phyloP scores from a whole-genome alignment of 495 filamentous ascomycete species.

The Talaromyces stipitatus region DNA sequence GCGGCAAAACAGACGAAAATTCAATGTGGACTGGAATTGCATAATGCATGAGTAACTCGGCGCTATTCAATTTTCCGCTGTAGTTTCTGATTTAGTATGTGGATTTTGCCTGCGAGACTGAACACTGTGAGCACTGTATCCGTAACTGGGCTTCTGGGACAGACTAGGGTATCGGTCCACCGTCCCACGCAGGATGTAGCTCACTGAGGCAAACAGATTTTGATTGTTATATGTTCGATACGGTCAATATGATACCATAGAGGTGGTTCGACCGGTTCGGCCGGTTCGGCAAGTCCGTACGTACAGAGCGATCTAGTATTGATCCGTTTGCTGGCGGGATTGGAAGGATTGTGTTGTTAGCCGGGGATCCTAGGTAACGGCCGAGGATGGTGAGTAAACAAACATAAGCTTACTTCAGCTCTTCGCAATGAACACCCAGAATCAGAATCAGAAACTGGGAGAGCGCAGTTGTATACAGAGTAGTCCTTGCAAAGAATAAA shows the following conservation, averaged over 20 bases:
- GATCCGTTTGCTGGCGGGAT: background rate
- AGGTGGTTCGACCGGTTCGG: background rate
- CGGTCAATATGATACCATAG: too few relatives aligned
- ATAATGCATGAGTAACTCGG: background rate
- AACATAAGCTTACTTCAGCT: too few relatives aligned
- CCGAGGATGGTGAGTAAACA: background rate
- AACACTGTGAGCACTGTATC: background rate
- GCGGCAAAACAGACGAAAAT: background rate
- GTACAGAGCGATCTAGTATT: background rate
- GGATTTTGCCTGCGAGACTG: background rate
- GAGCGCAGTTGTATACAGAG: too few relatives aligned
- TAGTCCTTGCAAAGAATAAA: too few relatives aligned
- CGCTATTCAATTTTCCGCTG: background rate
- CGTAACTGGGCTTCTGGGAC: background rate
- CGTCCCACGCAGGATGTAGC: background rate
- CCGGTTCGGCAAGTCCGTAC: background rate
- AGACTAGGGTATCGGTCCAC: background rate
- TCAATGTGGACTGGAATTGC: background rate
- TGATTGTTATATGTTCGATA: background rate
- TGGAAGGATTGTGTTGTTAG: background rate
- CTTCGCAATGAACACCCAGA: too few relatives aligned
- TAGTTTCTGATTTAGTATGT: background rate
- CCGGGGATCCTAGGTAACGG: background rate
- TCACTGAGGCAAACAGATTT: background rate
- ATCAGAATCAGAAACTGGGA: too few relatives aligned